phyloP scores from a whole-genome alignment of 805 yeast species.

The Kodamaea laetipori region DNA sequence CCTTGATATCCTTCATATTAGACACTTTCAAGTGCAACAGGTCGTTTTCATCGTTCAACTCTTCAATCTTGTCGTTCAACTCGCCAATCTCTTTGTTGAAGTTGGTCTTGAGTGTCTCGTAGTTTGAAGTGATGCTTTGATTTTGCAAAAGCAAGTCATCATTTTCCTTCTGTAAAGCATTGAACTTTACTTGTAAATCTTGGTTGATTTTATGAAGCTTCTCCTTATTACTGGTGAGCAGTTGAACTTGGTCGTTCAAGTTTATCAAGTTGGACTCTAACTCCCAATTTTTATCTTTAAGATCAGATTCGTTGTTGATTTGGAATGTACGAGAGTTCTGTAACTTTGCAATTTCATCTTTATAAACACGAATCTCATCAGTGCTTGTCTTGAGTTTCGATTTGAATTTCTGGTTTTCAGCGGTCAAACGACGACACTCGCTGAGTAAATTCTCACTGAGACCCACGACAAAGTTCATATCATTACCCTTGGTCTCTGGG shows the following conservation, averaged over 20 bases:
- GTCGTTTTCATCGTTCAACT: slow-evolving; percentile 71
- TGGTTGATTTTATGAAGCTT: slow-evolving; percentile 36
- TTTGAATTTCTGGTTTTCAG: slow-evolving; percentile 56
- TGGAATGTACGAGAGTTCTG: slow-evolving; percentile 36
- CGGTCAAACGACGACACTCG: slow-evolving; percentile 70
- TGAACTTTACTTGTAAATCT: slow-evolving; percentile 33
- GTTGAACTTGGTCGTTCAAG: slow-evolving; percentile 46
- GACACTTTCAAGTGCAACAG: slow-evolving; percentile 46
- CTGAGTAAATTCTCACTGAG: slow-evolving; percentile 68
- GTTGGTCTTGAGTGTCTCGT: slow-evolving; percentile 35
- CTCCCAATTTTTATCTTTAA: slow-evolving; percentile 66
- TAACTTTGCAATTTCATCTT: slow-evolving; percentile 37
- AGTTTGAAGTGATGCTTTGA: slow-evolving; percentile 41
- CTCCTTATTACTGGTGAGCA: slow-evolving; percentile 42
- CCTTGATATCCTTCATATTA: slow-evolving; percentile 14
- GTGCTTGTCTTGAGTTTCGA: slow-evolving; percentile 42
- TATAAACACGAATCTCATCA: slow-evolving; percentile 44
- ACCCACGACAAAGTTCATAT: slow-evolving; percentile 72
- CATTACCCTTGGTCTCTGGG: slow-evolving; percentile 54
- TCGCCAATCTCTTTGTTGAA: slow-evolving; percentile 47
- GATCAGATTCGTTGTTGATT: slow-evolving; percentile 46
- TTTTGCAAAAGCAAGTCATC: slow-evolving; percentile 49
- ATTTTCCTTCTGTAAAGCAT: slow-evolving; percentile 44
- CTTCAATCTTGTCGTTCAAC: slow-evolving; percentile 53
- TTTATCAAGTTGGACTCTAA: slow-evolving; percentile 54